Evolutionary conservation across 2,329 filamentous ascomycete genomes (phyloP).

Genomic region (Trichoderma sp.): DNA sequence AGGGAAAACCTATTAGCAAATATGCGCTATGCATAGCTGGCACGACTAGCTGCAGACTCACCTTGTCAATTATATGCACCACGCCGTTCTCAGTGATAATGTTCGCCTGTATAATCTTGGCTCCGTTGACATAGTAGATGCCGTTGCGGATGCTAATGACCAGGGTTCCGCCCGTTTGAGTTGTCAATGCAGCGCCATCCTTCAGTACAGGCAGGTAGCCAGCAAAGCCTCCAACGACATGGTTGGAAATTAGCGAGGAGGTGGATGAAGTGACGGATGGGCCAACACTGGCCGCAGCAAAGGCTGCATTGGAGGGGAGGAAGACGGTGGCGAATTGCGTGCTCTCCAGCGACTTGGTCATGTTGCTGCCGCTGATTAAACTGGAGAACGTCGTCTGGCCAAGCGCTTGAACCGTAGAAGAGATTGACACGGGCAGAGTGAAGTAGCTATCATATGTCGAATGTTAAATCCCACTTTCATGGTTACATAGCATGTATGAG

Average conservation of each 20-base stretch:
- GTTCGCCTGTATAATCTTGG: conserved; percentile 7
- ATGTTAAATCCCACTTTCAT: neutral
- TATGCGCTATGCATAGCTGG: neutral
- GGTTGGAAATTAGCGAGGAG: neutral
- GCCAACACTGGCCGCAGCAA: neutral
- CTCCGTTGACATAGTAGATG: conserved; percentile 3
- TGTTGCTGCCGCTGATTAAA: neutral
- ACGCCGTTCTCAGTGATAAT: conserved; percentile 1
- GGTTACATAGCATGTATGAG: neutral
- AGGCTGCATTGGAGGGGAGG: neutral
- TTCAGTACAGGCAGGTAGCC: neutral
- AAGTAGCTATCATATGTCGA: neutral
- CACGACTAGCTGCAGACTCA: neutral
- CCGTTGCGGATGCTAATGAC: neutral
- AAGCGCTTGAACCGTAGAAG: neutral
- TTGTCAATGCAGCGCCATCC: neutral
- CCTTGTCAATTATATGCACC: conserved; percentile 3
- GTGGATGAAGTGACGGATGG: neutral
- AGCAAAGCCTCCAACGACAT: neutral
- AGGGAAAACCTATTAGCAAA: neutral
- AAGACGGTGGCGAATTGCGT: conserved; percentile 4
- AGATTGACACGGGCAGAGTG: neutral
- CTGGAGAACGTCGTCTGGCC: neutral
- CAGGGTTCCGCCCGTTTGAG: neutral
- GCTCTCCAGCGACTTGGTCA: neutral